Evolutionary conservation across 2,329 filamentous ascomycete species (phyloP).

Genomic region (Paracoccidioides brasiliensis): DNA sequence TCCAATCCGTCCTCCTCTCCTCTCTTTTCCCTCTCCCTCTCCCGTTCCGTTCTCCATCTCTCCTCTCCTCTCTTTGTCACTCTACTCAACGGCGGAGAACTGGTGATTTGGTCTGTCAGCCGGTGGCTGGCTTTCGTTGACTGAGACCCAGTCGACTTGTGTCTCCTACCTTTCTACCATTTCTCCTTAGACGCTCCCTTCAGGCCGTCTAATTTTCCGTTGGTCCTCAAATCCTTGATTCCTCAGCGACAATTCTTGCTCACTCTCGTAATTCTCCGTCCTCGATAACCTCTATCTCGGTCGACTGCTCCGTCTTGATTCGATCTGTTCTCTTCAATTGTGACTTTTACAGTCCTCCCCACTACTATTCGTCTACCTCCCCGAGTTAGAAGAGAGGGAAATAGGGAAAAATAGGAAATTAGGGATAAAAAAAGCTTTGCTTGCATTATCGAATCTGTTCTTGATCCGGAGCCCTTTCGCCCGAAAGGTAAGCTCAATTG

Average conservation of each 20-base stretch:
- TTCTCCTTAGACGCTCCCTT: slow-evolving; percentile 15
- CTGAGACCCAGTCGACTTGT: slow-evolving; percentile 16
- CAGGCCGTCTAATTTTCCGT: background rate
- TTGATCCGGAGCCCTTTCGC: background rate
- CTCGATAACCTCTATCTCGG: background rate
- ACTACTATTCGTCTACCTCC: background rate
- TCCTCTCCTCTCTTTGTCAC: slow-evolving; percentile 13
- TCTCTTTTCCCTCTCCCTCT: slow-evolving; percentile 13
- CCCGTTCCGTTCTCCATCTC: slow-evolving; percentile 13
- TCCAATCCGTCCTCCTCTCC: slow-evolving; percentile 19
- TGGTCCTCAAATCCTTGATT: background rate
- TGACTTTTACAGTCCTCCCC: background rate
- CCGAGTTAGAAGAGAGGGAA: slow-evolving; percentile 1
- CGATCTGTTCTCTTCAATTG: background rate
- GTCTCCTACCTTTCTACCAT: slow-evolving; percentile 20
- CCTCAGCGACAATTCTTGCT: slow-evolving; percentile 1
- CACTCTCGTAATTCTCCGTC: background rate
- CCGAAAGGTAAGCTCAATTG: slow-evolving; percentile 2
- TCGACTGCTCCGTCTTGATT: slow-evolving; percentile 1
- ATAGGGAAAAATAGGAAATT: background rate
- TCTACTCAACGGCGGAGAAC: slow-evolving; percentile 25
- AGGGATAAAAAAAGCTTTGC: background rate
- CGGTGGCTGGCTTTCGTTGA: slow-evolving; percentile 12
- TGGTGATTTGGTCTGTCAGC: slow-evolving; percentile 22
- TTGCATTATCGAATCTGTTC: background rate